These are phyloP conservation scores for Colletotrichum orbiculare DNA, from an alignment of 2,329 filamentous ascomycete genomes.

Conservation along the genomic window DNA sequence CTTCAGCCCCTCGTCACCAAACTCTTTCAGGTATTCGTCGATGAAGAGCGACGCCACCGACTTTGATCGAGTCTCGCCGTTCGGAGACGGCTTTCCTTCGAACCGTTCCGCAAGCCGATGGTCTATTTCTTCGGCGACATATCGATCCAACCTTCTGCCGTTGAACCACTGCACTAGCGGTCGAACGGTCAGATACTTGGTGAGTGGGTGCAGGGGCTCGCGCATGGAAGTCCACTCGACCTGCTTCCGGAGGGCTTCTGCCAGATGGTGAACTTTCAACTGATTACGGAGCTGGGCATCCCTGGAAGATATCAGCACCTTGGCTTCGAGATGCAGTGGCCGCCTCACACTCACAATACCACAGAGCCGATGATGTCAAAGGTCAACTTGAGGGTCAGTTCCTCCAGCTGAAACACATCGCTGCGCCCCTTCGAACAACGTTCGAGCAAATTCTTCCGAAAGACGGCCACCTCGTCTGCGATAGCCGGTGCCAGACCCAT, in stretches of 20 bases:
- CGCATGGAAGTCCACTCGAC: conserved; percentile 19
- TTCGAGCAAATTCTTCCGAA: conserved; percentile 35
- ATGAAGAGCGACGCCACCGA: conserved; percentile 19
- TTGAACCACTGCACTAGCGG: conserved; percentile 20
- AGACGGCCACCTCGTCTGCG: conserved; percentile 50
- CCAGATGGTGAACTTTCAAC: conserved; percentile 31
- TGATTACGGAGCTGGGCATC: conserved; percentile 45
- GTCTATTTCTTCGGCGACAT: conserved; percentile 5
- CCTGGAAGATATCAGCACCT: conserved; percentile 38
- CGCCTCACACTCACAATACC: conserved; percentile 40
- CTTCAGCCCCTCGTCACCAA: background rate
- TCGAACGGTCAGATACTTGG: background rate
- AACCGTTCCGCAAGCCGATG: conserved; percentile 9
- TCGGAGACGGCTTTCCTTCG: background rate
- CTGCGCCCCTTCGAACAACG: background rate
- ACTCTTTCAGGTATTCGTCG: conserved; percentile 15
- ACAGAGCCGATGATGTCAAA: conserved; percentile 53
- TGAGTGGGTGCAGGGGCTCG: conserved; percentile 1
- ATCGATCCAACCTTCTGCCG: conserved; percentile 9
- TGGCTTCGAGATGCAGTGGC: too few relatives aligned
- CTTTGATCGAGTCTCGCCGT: background rate
- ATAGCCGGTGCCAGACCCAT: conserved; percentile 48
- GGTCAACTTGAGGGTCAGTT: conserved; percentile 50
- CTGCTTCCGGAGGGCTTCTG: conserved; percentile 15
- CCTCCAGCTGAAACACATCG: conserved; percentile 44